Conservation (phyloP, 2,329 filamentous ascomycete species). For the Metarhizium album region DNA sequence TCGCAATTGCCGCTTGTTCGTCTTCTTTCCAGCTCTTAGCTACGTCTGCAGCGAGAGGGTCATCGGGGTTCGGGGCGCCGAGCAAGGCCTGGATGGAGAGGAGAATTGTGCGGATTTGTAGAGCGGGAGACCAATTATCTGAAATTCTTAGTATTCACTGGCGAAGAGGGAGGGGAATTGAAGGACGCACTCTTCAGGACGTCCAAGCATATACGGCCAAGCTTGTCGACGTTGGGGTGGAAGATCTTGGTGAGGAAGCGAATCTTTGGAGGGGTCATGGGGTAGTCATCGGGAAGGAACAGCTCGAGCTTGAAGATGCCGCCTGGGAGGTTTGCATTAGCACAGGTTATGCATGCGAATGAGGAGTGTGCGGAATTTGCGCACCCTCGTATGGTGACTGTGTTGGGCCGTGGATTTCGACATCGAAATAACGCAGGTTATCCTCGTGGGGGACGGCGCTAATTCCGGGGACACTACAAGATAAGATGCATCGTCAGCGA, state of each 20-base stretch:
- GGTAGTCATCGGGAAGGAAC: slow-evolving; percentile 96
- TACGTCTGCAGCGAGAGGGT: slow-evolving; percentile 95
- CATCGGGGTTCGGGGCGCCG: slow-evolving; percentile 92
- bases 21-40: slow-evolving; percentile 98
- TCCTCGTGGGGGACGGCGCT: slow-evolving; percentile 93
- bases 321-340: slow-evolving; percentile 24
- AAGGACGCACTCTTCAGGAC: slow-evolving; percentile 75
- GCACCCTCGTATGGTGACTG: slow-evolving; percentile 91
- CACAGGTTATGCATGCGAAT: not conserved
- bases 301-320: slow-evolving; percentile 95
- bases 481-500: not conserved
- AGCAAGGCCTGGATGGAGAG: slow-evolving; percentile 95
- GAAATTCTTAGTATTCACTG: slow-evolving; percentile 8
- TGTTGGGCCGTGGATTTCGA: slow-evolving; percentile 84
- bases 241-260: slow-evolving; percentile 98
- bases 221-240: slow-evolving; percentile 96
- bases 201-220: slow-evolving; percentile 93
- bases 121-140: slow-evolving; percentile 98
- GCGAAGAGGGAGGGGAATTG: not conserved
- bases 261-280: slow-evolving; percentile 98
- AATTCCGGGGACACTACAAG: slow-evolving; percentile 78
- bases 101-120: slow-evolving; percentile 97
- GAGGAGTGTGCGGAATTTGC: slow-evolving; percentile 11
- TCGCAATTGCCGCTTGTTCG: slow-evolving; percentile 83
- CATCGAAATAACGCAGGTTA: slow-evolving; percentile 96